Evolutionary conservation across 2,329 filamentous ascomycete species (phyloP), one percentile per base, ranked within the genome.

Genomic region (Aureobasidium sp.): DNA sequence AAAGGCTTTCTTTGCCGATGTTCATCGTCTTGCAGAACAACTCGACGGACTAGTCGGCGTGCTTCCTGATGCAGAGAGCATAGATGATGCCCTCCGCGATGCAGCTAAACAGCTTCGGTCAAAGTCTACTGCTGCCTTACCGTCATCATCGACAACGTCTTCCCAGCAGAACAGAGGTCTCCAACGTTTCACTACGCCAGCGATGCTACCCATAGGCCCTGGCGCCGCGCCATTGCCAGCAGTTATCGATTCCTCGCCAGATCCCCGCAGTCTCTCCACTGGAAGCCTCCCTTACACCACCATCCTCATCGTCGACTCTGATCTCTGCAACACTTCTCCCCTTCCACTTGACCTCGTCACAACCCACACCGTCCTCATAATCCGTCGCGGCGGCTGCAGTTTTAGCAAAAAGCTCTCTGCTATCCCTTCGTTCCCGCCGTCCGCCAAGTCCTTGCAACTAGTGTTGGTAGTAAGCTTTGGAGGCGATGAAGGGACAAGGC

Each of bases 371-470:
- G 78, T 97, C 62, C 85, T 99, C 62, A 82, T 96, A 53, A 79
- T 97, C 67, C 85, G 83, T 29, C 85, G 94, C 6, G 93, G 94
- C 40, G 85, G 84, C 0, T 99, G 94, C 75, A 87, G 82, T 25
- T 97, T 97, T 73, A 86, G 83, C 37, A 76, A 87, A 29, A 99
- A 99, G 72, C 76, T 97, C 0, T 79, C 81, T 55, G 92, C 90
- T 65, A 91, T 97, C n/a, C 91, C 93, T 0, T 82, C 84, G 10
- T 93, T 86, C 70, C 79, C 84, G 1, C 69, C 70, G 1, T 77
- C 79, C 0, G 71, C 78, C 0, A 71, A 73, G 3, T 79, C 85
- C 0, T 77, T 97, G 19, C 89, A 95, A 71, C 81, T 97, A 3
- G 90, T 97, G 29, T 77, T 97, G 45, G 75, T 96, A 0, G 83